phyloP scores from a whole-genome alignment of 805 yeast species.

The Wickerhamomyces chambardii region DNA sequence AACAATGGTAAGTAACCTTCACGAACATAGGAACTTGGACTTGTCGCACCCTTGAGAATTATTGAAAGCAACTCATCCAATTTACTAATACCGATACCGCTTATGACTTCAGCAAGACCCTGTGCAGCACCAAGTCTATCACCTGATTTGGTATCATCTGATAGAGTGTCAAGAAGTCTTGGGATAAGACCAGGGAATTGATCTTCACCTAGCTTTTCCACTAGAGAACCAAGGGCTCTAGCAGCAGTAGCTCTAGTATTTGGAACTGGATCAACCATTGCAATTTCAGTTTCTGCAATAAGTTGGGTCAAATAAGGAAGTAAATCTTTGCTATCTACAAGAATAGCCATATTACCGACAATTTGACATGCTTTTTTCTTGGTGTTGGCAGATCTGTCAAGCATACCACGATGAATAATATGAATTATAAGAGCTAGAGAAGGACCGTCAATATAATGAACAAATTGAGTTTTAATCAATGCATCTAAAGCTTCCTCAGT shows the following conservation, averaged over 20 bases:
- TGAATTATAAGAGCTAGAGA: conserved; percentile 92
- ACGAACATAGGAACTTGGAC: conserved; percentile 62
- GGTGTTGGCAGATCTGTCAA: conserved; percentile 86
- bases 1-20: conserved; percentile 90
- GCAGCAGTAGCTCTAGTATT: conserved; percentile 96
- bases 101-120: conserved; percentile 87
- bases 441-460: conserved; percentile 97
- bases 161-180: conserved; percentile 62
- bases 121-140: conserved; percentile 97
- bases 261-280: conserved; percentile 99
- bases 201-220: conserved; percentile 94
- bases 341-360: conserved; percentile 97
- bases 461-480: conserved; percentile 84
- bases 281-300: conserved; percentile 75
- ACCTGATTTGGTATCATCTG: conserved; percentile 73
- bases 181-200: conserved; percentile 89
- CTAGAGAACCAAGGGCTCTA: conserved; percentile 91
- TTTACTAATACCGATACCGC: conserved; percentile 83
- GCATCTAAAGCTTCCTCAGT: conserved; percentile 86
- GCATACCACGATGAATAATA: conserved; percentile 92
- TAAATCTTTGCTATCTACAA: conserved; percentile 83
- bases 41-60: conserved; percentile 63
- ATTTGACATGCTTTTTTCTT: conserved; percentile 95
- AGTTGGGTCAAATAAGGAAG: conserved; percentile 74
- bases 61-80: conserved; percentile 84